Base-by-base conservation (phyloP, 495 filamentous ascomycete species). In the Tuber aestivum region DNA sequence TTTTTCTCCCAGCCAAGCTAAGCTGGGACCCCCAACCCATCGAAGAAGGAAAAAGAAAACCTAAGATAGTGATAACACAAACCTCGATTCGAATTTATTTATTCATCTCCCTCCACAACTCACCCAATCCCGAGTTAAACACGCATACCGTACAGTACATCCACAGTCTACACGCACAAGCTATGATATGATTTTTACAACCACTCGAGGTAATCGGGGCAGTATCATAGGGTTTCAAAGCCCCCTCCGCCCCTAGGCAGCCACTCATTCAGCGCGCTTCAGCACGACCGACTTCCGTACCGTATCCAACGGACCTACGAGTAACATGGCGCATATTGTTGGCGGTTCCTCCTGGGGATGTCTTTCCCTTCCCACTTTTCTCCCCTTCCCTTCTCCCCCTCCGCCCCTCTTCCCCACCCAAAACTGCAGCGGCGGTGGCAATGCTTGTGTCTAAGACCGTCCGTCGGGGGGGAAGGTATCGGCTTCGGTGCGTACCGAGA, bases 201-300 rank as follows among this genome's bases (percentile, higher is more conserved):
- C 56, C 32, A 65, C 20, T 7, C 56, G 27, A 65, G 35, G 27
- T 35, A 65, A 65, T 65, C 56, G 56, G 14, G 27, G 16, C 56
- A 65, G 27, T 65, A 35, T 35, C 56, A 65, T 65, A 65, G 56
- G 56, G 27, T 65, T 65, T 65, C 56, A 65, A 65, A 65, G 56
- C 56, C 56, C 27, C 56, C 56, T 65, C 56, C n/a, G 27, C 16
- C 27, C 27, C 56, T 20, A 65, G 56, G 56, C 56, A 65, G 14
- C 56, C 27, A 65, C 27, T 65, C 56, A 65, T 16, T 65, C 10
- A 16, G 20, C 32, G 56, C 56, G 56, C 56, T 65, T 65, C 32
- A 65, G 56, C 56, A 65, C 27, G 27, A 1, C 50, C 27, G 27
- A 1, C 50, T 27, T 27, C n/a, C 50, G 56, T 35, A 65, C 56